phyloP scores from a whole-genome alignment of 176 grass and related monocot genomes.

The Musa itinerans region DNA sequence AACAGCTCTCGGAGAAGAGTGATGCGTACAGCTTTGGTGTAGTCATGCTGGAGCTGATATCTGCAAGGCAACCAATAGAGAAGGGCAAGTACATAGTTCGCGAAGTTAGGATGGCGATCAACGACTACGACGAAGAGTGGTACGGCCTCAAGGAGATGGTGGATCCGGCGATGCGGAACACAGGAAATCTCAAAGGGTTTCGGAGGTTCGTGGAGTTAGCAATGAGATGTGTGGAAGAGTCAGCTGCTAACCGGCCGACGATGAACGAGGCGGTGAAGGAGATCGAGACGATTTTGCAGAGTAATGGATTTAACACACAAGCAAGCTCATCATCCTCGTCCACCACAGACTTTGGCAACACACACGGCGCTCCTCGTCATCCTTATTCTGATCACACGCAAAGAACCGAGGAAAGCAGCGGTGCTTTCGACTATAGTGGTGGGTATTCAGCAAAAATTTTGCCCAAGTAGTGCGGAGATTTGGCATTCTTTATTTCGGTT shows the following conservation, averaged over 20 bases:
- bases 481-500: constrained; percentile 12
- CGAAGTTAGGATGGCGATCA: constrained; percentile 35
- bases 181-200: constrained; percentile 35
- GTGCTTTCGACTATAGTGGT: constrained; percentile 36
- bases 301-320: constrained; percentile 17
- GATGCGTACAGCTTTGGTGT: constrained; percentile 61
- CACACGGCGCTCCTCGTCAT: constrained; percentile 13
- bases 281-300: constrained; percentile 45
- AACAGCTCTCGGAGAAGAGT: constrained; percentile 58
- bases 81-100: constrained; percentile 53
- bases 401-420: constrained; percentile 34
- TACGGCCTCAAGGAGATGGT: constrained; percentile 42
- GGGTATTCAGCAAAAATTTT: constrained; percentile 29
- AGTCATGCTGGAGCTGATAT: constrained; percentile 52
- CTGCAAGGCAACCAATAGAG: constrained; percentile 42
- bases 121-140: constrained; percentile 48
- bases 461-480: constrained; percentile 25
- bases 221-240: constrained; percentile 52
- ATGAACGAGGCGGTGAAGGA: constrained; percentile 55
- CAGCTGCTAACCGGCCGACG: constrained; percentile 33
- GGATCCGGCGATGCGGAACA: constrained; percentile 34
- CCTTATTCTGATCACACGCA: constrained; percentile 25
- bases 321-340: constrained; percentile 31
- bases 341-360: constrained; percentile 21
- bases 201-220: constrained; percentile 49